phyloP scores from a whole-genome alignment of 495 filamentous ascomycete genomes.

The Oidiodendron maius region DNA sequence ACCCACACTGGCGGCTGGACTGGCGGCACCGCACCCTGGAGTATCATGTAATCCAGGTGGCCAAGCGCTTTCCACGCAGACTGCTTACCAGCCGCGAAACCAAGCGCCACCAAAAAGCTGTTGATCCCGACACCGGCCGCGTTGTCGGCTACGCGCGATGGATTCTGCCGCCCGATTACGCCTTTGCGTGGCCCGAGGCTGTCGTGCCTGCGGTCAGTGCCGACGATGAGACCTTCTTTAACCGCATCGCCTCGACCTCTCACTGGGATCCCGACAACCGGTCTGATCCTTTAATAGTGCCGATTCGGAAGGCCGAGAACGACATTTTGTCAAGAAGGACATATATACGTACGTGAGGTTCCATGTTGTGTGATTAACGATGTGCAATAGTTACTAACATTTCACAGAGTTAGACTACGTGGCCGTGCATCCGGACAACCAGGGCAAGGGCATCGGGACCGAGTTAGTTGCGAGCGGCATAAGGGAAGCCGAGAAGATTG shows the following conservation, averaged over 20 bases:
- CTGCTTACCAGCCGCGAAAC: background rate
- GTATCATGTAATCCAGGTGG: background rate
- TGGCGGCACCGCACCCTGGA: background rate
- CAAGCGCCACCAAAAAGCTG: slow-evolving; percentile 8
- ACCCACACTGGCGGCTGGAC: background rate
- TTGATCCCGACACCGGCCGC: slow-evolving; percentile 1
- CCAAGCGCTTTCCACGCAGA: background rate
- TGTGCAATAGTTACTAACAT: background rate
- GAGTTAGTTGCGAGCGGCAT: slow-evolving; percentile 25
- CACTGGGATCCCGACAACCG: background rate
- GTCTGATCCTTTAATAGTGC: background rate
- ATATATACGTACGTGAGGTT: background rate
- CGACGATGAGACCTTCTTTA: background rate
- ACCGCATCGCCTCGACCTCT: background rate
- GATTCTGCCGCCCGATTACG: background rate
- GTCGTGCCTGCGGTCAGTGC: background rate
- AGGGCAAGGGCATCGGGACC: slow-evolving; percentile 25
- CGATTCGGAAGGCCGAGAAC: background rate
- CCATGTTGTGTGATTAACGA: background rate
- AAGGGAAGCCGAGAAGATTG: slow-evolving; percentile 23
- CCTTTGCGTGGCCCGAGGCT: background rate
- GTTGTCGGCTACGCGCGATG: slow-evolving; percentile 9
- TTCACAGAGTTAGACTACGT: slow-evolving; percentile 24
- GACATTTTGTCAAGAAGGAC: background rate
- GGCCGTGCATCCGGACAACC: slow-evolving; percentile 27